Evolutionary conservation across 441 rosid genomes (phyloP).

Genomic region (Pelargonium myrrhifolium): DNA sequence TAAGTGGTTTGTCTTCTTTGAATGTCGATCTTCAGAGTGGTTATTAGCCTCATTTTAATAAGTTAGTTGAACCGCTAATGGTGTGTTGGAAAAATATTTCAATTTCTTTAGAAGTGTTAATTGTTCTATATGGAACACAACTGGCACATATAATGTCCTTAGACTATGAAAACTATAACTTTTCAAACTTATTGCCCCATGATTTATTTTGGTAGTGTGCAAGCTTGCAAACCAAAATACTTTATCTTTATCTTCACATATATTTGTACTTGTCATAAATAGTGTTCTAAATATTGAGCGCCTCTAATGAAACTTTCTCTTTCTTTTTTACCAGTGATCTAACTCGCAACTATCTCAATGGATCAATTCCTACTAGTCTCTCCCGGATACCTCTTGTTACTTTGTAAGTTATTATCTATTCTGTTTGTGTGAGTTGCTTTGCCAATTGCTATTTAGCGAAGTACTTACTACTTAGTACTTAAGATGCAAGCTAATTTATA

Average conservation of each 20-base stretch:
- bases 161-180: no score
- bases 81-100: neutral
- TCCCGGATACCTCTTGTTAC: slow-evolving; percentile 40
- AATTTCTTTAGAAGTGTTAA: no score
- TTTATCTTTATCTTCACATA: no score
- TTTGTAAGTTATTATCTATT: slow-evolving; percentile 35
- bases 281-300: no score
- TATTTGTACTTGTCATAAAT: neutral
- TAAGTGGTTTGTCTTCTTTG: slow-evolving; percentile 26
- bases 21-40: neutral
- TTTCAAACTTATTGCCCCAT: no score
- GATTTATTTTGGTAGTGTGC: no score
- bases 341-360: slow-evolving; percentile 57
- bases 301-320: neutral
- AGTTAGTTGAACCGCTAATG: neutral
- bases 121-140: no score
- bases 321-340: slow-evolving; percentile 48
- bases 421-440: neutral
- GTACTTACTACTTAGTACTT: slow-evolving; percentile 9
- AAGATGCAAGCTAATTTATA: neutral
- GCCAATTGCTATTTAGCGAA: slow-evolving; percentile 3
- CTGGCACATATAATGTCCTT: no score
- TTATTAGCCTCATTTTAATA: neutral
- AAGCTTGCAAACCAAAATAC: neutral
- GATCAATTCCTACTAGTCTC: slow-evolving; percentile 56